Percentiles rank a stretch among this genome's conserved stretches.
Conservation (phyloP, 2,329 filamentous ascomycete genomes). For the Colletotrichum sp. region DNA sequence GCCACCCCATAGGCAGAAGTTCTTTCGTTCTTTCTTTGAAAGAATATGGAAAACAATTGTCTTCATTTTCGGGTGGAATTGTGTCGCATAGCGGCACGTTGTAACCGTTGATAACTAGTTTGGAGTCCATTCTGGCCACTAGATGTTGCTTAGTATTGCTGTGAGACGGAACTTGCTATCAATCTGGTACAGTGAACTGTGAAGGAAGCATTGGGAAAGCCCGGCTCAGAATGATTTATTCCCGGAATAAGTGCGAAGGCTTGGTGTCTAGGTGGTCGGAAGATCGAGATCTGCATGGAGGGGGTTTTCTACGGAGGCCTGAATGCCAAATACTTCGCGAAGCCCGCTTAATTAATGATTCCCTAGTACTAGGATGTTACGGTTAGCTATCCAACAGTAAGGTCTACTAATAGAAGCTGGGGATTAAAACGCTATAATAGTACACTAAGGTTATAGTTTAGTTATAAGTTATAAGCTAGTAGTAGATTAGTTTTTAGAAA, state of each 20-base stretch:
- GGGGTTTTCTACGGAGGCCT: background rate
- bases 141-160: background rate
- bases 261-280: background rate
- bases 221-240: accelerated
- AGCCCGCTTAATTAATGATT: background rate
- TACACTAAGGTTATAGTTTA: too few species aligned
- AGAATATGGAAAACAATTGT: background rate
- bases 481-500: too few species aligned
- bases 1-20: background rate
- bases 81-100: background rate
- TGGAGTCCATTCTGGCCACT: background rate
- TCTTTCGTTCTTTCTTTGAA: background rate
- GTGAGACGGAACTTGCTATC: accelerated
- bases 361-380: accelerated
- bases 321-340: accelerated
- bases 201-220: accelerated
- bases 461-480: too few species aligned
- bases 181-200: accelerated
- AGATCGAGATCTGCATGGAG: background rate
- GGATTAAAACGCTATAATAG: too few species aligned
- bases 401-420: too few species aligned
- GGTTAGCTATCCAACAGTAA: too few species aligned
- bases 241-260: background rate
- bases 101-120: background rate
- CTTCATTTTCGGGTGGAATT: background rate